Base-by-base conservation (phyloP, 2,329 filamentous ascomycete genomes). In the Pseudogymnoascus verrucosus region DNA sequence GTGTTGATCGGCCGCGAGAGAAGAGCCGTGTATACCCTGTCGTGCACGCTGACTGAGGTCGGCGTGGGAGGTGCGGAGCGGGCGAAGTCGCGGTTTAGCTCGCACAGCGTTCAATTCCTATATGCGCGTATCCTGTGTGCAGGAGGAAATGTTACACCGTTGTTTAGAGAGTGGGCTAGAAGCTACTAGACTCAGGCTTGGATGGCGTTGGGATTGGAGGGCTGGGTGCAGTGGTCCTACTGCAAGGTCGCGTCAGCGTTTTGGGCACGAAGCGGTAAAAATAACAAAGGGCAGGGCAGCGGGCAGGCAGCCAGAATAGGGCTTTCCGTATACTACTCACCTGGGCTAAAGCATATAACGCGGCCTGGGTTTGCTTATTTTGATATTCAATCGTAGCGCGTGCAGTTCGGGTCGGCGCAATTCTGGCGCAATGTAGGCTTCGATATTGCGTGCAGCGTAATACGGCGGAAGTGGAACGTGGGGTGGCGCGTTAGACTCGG, bases 191-290 rank as follows among this genome's bases (percentile, higher is more conserved):
- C 39, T 61, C 39, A 54, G 47, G 42, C 62, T 61, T 63, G 64
- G 62, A 61, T 63, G 34, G 21, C 34, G 61, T 51, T 64, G 57
- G 54, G 42, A 42, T 44, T 16, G 23, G 57, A 40, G 42, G 54
- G 54, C 54, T 61, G 36, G 63, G 62, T 66, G 63, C 63, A 64
- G 67, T 57, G 40, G 64, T 64, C 57, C 67, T 65, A 59, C 64
- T 66, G 65, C 60, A 61, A 65, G 65, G 66, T 66, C 67, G 67
- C 68, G 66, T 67, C 65, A 67, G 67, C 65, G 62, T 57, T 36
- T 64, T 54, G 65, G 44, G 59, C 59, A 61, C 19, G 59, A 40
- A 61, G 59, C 21, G 34, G 21, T 8, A 31, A 61, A 40, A 42
- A 61, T 26, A 42, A 61, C 59, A 40, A 61, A 42, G 12, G 28